Conservation (phyloP, 176 grass and related monocot genomes). For the Hyparrhenia diplandra region DNA sequence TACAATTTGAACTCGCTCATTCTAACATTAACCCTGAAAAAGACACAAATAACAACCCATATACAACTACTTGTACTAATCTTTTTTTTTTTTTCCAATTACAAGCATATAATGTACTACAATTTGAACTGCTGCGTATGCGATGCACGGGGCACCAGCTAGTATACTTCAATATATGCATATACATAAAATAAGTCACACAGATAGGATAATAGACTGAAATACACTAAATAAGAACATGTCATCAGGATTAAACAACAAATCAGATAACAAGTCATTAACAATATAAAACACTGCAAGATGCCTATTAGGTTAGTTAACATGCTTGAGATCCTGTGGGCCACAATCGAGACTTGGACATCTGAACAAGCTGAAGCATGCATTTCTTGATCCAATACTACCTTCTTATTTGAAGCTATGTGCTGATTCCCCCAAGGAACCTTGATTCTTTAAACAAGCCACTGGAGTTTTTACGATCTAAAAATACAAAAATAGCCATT, state of each 20-base stretch:
- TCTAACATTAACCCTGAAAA: no score
- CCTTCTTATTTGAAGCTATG: slow-evolving; percentile 7
- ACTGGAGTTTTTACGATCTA: slow-evolving; percentile 9
- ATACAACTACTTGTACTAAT: no score
- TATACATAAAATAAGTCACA: neutral
- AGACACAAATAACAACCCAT: no score
- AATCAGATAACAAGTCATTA: neutral
- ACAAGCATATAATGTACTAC: no score
- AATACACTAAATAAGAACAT: neutral
- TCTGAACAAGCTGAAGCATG: slow-evolving; percentile 9
- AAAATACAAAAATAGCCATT: neutral
- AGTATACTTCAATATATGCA: neutral
- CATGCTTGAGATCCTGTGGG: neutral
- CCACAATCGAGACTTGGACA: neutral
- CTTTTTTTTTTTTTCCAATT: no score
- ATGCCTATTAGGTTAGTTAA: slow-evolving; percentile 8
- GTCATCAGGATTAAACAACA: neutral
- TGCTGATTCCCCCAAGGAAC: neutral
- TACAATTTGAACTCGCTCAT: no score
- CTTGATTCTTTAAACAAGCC: neutral
- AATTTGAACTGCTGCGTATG: no score
- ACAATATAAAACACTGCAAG: slow-evolving; percentile 9
- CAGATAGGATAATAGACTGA: neutral
- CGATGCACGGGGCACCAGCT: no score
- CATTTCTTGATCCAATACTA: slow-evolving; percentile 1